phyloP scores from a whole-genome alignment of 2,329 filamentous ascomycete genomes.

The Reticulascus tulasneorum region DNA sequence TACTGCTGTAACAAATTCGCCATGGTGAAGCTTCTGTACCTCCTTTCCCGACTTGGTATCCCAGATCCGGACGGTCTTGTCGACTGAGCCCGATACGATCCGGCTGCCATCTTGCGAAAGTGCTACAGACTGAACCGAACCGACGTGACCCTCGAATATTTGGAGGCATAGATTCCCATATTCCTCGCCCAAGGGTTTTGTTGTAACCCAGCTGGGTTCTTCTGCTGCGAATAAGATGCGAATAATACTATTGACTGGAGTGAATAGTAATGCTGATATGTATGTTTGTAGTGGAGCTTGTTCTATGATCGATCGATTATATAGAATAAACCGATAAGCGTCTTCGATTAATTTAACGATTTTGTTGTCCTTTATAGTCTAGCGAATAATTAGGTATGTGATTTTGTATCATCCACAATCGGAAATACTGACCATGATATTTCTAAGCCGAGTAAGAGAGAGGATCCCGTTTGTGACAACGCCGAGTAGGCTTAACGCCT shows the following conservation, averaged over 20 bases:
- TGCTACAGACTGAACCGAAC: constrained; percentile 1
- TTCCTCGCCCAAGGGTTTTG: background rate
- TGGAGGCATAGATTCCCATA: constrained; percentile 6
- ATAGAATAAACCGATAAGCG: constrained; percentile 12
- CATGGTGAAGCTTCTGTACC: constrained; percentile 3
- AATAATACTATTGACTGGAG: constrained; percentile 4
- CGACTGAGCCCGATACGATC: background rate
- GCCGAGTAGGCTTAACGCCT: constrained; percentile 30
- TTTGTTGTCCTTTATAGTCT: too few species aligned
- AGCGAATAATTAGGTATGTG: background rate
- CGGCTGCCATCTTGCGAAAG: constrained; percentile 10
- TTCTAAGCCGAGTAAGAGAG: constrained; percentile 8
- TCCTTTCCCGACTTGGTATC: constrained; percentile 3
- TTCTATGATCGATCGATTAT: constrained; percentile 7
- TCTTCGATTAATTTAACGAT: constrained; percentile 14
- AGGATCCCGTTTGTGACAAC: constrained; percentile 10
- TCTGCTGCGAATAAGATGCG: constrained; percentile 15
- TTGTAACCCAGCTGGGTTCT: constrained; percentile 12
- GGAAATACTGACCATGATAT: constrained; percentile 6
- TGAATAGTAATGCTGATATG: constrained; percentile 13
- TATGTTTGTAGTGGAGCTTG: constrained; percentile 20
- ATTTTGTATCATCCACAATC: background rate
- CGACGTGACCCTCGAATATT: constrained; percentile 3
- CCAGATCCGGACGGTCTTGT: background rate
- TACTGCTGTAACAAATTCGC: constrained; percentile 1